Percentiles rank a stretch among this genome's conserved stretches.
phyloP scores from a whole-genome alignment of 768 basidiomycete species.

The Crucibulum laeve region DNA sequence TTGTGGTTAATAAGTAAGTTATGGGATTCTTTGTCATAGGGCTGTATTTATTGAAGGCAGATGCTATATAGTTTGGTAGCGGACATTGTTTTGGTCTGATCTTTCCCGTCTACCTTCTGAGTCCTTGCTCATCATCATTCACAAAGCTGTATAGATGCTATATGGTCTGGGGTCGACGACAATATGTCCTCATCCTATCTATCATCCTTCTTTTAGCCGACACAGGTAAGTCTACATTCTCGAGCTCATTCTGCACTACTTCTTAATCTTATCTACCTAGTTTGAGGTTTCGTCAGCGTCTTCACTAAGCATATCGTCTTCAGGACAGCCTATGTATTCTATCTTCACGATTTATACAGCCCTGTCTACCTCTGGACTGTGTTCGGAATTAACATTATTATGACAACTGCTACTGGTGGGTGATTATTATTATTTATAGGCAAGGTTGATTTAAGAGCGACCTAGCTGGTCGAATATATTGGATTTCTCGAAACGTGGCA shows the following conservation, averaged over 20 bases:
- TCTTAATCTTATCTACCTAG: conserved; percentile 4
- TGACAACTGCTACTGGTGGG: too few relatives aligned
- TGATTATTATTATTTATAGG: too few relatives aligned
- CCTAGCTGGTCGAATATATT: too few relatives aligned
- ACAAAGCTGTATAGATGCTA: conserved; percentile 14
- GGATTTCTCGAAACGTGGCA: too few relatives aligned
- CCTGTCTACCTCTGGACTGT: conserved; percentile 4
- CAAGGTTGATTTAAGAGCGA: too few relatives aligned
- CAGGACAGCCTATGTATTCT: not conserved
- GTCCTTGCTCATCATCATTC: not conserved
- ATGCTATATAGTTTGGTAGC: conserved; percentile 9
- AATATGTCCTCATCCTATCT: conserved; percentile 8
- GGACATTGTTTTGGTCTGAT: conserved; percentile 10
- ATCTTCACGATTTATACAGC: not conserved
- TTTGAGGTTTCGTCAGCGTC: conserved; percentile 12
- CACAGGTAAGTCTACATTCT: conserved; percentile 9
- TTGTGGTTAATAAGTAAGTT: conserved; percentile 13
- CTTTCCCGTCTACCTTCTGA: not conserved
- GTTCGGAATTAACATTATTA: too few relatives aligned
- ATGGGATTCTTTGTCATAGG: not conserved
- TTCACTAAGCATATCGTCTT: not conserved
- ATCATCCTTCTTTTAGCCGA: conserved; percentile 7
- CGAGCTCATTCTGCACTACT: not conserved
- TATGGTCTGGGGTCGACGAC: conserved; percentile 10
- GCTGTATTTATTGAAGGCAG: not conserved